phyloP scores from a whole-genome alignment of 2,329 filamentous ascomycete species.

The Hypoxylon sp. region DNA sequence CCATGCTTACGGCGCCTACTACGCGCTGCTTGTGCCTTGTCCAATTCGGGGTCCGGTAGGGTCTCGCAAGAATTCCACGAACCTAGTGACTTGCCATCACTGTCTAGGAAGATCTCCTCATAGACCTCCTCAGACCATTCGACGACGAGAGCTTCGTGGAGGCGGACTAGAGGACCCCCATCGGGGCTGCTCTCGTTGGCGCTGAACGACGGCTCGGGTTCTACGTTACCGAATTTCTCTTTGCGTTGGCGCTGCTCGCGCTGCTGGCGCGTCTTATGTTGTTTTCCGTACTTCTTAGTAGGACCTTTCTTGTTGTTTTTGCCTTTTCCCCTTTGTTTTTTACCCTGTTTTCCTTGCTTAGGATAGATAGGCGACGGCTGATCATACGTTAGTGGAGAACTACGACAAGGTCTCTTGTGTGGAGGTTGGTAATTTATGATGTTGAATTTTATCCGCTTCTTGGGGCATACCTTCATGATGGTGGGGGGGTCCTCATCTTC shows the following conservation, averaged over 20 bases:
- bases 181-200: constrained; percentile 50
- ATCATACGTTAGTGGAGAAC: constrained; percentile 29
- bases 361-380: constrained; percentile 36
- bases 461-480: constrained; percentile 48
- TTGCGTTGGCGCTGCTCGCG: constrained; percentile 44
- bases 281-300: constrained; percentile 56
- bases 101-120: constrained; percentile 73
- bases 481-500: constrained; percentile 58
- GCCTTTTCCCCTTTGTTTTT: constrained; percentile 34
- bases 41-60: constrained; percentile 70
- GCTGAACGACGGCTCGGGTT: constrained; percentile 41
- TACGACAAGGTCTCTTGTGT: not conserved
- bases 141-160: constrained; percentile 85
- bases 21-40: constrained; percentile 69
- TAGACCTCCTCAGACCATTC: constrained; percentile 81
- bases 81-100: constrained; percentile 54
- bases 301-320: constrained; percentile 49
- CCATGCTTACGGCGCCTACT: constrained; percentile 74
- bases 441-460: not conserved
- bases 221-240: constrained; percentile 43
- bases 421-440: not conserved
- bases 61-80: constrained; percentile 64
- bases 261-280: constrained; percentile 53
- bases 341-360: constrained; percentile 32
- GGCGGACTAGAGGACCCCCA: constrained; percentile 73